A percentile compares a stretch with the other conserved stretches of the same genome.
These are phyloP conservation scores for Luzula sylvatica DNA, from an alignment of 176 grass and related monocot genomes.

Conservation along the genomic window DNA sequence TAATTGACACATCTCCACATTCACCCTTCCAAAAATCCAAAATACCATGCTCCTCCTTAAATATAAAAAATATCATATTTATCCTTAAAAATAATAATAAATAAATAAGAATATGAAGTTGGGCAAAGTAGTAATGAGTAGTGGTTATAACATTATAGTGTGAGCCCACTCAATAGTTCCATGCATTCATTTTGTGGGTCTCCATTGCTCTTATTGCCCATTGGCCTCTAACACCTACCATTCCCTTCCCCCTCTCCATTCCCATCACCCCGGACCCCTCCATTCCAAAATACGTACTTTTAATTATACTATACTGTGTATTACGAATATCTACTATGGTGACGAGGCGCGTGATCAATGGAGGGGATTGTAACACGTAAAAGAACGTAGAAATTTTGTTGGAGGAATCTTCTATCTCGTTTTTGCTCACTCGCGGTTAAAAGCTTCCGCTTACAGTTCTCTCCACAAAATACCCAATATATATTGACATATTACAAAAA, in stretches of 20 bases:
- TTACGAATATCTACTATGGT: not conserved
- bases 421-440: not conserved
- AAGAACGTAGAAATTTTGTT: not conserved
- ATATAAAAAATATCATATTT: too few species aligned
- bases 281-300: not conserved
- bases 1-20: too few species aligned
- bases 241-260: not conserved
- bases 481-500: too few species aligned
- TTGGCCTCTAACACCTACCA: conserved; percentile 17
- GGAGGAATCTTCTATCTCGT: not conserved
- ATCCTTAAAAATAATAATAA: too few species aligned
- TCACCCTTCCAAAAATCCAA: too few species aligned
- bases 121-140: too few species aligned
- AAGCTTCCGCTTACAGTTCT: not conserved
- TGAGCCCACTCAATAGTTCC: conserved; percentile 1
- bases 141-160: not conserved
- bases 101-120: too few species aligned
- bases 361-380: too few species aligned
- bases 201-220: conserved; percentile 14
- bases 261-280: too few species aligned
- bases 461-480: not conserved
- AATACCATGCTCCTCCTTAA: too few species aligned
- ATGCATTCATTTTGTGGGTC: not conserved
- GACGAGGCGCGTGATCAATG: too few species aligned
- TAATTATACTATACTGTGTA: not conserved